phyloP scores from a whole-genome alignment of 2,329 filamentous ascomycete genomes.

The Chaetomiaceae sp. region DNA sequence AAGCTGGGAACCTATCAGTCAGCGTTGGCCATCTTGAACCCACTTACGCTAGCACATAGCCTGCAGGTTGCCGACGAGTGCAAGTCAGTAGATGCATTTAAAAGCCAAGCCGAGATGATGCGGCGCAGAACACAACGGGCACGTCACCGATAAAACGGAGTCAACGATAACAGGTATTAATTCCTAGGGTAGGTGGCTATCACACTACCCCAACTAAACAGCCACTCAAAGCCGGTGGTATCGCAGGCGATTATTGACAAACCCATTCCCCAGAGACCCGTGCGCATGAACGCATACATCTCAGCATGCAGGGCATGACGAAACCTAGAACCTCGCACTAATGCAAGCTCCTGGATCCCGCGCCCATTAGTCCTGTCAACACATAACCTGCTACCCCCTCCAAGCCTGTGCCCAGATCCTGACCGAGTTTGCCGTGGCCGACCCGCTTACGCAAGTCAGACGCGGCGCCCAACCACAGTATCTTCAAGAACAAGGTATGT shows the following conservation, averaged over 20 bases:
- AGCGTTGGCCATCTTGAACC: too few relatives aligned
- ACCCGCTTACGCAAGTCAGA: background rate
- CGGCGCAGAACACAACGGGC: background rate
- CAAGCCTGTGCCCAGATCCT: background rate
- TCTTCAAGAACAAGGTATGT: conserved; percentile 21
- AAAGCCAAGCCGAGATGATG: too few relatives aligned
- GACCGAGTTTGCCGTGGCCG: background rate
- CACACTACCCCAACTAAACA: background rate
- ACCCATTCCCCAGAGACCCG: background rate
- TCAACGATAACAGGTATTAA: conserved; percentile 5
- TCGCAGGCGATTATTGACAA: background rate
- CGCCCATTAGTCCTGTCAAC: background rate
- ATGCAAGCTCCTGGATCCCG: background rate
- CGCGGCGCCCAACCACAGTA: conserved; percentile 5
- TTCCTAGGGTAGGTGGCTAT: background rate
- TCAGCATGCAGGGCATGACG: background rate
- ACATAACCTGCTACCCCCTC: background rate
- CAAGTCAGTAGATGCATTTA: background rate
- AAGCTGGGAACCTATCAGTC: too few relatives aligned
- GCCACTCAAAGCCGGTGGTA: background rate
- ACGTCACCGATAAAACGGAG: background rate
- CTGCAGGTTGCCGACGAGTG: conserved; percentile 5
- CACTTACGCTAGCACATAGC: too few relatives aligned
- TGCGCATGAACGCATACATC: conserved; percentile 3
- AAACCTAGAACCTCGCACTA: background rate